Evolutionary conservation across 2,329 filamentous ascomycete genomes (phyloP).

Genomic region (Plectosphaerella cucumerina): DNA sequence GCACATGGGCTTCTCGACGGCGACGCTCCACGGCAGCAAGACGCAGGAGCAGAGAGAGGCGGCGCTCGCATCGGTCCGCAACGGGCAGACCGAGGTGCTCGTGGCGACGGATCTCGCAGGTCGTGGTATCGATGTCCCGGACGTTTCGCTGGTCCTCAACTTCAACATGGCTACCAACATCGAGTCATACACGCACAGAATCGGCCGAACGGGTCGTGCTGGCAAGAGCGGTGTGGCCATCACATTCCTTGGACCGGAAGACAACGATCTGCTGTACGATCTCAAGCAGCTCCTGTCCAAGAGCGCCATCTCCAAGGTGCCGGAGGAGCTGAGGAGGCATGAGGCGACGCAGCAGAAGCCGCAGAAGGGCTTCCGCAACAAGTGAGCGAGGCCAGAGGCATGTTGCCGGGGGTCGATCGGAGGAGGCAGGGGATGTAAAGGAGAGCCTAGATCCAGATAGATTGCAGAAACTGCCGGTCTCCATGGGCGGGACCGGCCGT

Average conservation of each 20-base stretch:
- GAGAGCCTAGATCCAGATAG: no score
- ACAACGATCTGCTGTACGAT: constrained; percentile 87
- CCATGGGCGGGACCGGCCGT: no score
- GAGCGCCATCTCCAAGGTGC: constrained; percentile 80
- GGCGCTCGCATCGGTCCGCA: constrained; percentile 78
- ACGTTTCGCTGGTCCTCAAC: constrained; percentile 92
- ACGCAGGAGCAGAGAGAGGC: constrained; percentile 97
- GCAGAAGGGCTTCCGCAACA: constrained; percentile 1
- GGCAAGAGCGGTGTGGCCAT: constrained; percentile 96
- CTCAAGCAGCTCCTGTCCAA: constrained; percentile 94
- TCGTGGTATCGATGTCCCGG: constrained; percentile 94
- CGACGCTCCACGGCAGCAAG: constrained; percentile 92
- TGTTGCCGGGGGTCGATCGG: no score
- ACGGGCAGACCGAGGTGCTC: constrained; percentile 76
- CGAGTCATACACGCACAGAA: constrained; percentile 93
- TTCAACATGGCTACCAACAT: constrained; percentile 97
- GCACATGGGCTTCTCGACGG: constrained; percentile 82
- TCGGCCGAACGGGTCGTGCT: constrained; percentile 94
- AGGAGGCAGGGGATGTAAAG: no score
- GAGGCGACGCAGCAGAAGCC: constrained; percentile 87
- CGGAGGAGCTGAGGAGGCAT: constrained; percentile 85
- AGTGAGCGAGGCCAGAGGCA: neutral
- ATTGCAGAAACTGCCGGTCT: no score
- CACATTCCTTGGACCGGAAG: constrained; percentile 90
- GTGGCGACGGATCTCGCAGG: constrained; percentile 95